Conservation (phyloP, 257 asterid genomes). For the Solanum corneliomulleri region DNA sequence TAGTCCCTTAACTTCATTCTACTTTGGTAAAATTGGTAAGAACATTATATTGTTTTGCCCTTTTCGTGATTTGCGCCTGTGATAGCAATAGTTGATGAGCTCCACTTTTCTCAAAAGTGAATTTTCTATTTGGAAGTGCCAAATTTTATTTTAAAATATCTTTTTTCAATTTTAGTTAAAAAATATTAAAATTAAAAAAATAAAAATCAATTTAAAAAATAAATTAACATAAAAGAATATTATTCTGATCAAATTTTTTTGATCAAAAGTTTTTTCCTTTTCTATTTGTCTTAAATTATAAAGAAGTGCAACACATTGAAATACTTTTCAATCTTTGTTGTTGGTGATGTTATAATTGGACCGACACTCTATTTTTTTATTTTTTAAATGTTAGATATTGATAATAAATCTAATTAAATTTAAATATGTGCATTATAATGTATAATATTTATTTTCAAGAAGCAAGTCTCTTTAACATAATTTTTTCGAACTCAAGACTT, state of each 20-base stretch:
- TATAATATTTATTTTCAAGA: not conserved
- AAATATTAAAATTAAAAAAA: no score
- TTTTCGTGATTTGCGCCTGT: not conserved
- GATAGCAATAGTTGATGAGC: not conserved
- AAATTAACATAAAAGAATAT: no score
- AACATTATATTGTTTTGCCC: not conserved
- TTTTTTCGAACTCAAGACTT: not conserved
- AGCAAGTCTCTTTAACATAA: accelerated
- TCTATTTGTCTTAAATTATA: not conserved
- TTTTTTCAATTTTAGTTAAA: no score
- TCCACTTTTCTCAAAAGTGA: not conserved
- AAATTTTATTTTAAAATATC: no score
- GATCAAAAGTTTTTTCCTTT: no score
- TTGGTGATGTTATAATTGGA: not conserved
- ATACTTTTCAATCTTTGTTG: not conserved
- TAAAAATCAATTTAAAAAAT: no score
- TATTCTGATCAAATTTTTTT: no score
- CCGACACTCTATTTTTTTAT: not conserved
- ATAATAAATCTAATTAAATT: not conserved
- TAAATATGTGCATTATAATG: not conserved
- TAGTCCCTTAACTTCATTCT: not conserved
- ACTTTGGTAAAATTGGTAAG: not conserved
- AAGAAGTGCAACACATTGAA: not conserved
- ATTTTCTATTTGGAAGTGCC: not conserved
- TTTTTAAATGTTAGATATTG: not conserved